Base-by-base conservation (phyloP, 805 yeast genomes). In the Candida lessepsii region DNA sequence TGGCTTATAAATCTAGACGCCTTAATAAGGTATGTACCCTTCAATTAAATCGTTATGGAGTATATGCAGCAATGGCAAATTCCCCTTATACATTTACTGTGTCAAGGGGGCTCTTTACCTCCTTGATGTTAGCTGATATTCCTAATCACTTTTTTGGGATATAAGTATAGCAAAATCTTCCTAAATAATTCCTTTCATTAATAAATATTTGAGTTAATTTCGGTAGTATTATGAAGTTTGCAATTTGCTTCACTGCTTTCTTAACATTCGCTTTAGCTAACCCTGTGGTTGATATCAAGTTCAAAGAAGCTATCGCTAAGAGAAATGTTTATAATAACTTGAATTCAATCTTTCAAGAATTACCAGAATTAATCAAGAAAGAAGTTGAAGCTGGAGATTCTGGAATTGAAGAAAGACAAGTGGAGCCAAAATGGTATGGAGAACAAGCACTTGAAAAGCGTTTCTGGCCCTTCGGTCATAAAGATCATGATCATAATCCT, bases 231-330 rank as follows among this genome's bases (percentile, higher is more conserved):
- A 30, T 30, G 40, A 37, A 25, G 17, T 30, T 31, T n/a, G 24
- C 30, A n/a, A 17, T 37, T 24, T n/a, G 10, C 17, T 30, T 37
- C n/a, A 17, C 31, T 26, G 21, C 35, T 24, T 23, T 30, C 2
- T 14, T 31, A 17, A 17, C 35, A 5, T 8, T 21, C 2, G 30
- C 21, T 24, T 16, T 37, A 11, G 13, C 35, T 7, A 24, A 18
- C 8, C 35, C 40, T 13, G 28, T 29, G 5, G 29, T 16, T 13
- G 35, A 37, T 31, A 5, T 37, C 6, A 37, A 31, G 16, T 37
- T 37, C n/a, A 37, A 30, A 31, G 35, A 37, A 18, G 40, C 40
- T 19, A 28, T 37, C 11, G 35, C 40, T 13, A 37, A 37, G 17
- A 37, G 40, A 37, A 29, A 37, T 24, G 24, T 37, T n/a, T 37